Conservation (phyloP, 1,284 basidiomycete genomes). For the Ceratobasidium sp. region DNA sequence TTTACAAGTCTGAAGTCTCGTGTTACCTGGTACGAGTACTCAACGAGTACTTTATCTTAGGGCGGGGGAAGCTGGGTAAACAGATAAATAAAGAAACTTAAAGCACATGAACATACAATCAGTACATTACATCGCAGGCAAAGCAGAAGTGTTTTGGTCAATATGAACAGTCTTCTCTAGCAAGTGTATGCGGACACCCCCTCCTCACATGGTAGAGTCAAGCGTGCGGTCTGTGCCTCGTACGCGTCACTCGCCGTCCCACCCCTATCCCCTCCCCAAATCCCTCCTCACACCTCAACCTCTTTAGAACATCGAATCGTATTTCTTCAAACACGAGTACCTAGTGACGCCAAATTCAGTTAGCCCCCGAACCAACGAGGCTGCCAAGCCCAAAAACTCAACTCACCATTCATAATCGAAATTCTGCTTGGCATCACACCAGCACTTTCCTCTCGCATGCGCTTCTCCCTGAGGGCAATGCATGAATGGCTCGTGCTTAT, state of each 20-base stretch:
- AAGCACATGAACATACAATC: not conserved
- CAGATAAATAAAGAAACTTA: conserved; percentile 32
- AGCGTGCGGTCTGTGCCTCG: not conserved
- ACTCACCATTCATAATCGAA: conserved; percentile 52
- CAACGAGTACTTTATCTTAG: too few relatives aligned
- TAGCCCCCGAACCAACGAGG: conserved; percentile 8
- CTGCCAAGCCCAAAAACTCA: not conserved
- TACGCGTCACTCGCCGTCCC: not conserved
- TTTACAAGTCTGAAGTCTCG: not conserved
- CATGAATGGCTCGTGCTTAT: conserved; percentile 73
- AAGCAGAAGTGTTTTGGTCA: conserved; percentile 14
- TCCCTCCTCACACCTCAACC: not conserved
- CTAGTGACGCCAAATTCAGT: conserved; percentile 74
- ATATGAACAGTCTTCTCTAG: conserved; percentile 9
- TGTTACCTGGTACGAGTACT: too few relatives aligned
- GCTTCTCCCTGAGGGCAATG: conserved; percentile 73
- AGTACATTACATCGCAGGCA: conserved; percentile 22
- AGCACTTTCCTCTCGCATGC: conserved; percentile 66
- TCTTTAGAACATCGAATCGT: conserved; percentile 70
- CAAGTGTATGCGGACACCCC: not conserved
- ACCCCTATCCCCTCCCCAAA: not conserved
- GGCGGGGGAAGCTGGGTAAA: not conserved
- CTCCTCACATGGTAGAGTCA: not conserved
- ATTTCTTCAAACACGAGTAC: conserved; percentile 83
- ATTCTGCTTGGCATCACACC: conserved; percentile 52